Base-by-base conservation (phyloP, 345 rosid species). In the Citrus australasica region DNA sequence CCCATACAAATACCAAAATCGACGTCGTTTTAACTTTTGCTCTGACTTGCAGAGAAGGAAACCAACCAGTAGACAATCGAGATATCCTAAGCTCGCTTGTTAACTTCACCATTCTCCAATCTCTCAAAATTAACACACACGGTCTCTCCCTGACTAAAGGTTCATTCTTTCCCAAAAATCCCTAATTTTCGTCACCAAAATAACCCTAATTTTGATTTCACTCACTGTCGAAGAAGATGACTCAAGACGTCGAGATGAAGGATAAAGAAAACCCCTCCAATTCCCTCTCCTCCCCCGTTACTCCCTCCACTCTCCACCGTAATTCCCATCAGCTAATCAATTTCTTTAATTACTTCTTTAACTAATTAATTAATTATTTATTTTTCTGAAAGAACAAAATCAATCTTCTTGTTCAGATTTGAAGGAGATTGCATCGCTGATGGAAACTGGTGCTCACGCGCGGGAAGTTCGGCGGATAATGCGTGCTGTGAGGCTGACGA, bases 351-450 rank as follows among this genome's bases (percentile, higher is more conserved):
- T 65, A 17, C 55, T 4, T 16, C 9, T 48, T 19, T 27, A 21
- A 13, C 28, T 19, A 48, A 28, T n/a, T 46, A 32, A 32, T 32
- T 32, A 21, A 3, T 25, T 2, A 7, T 7, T 25, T 46, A 14
- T 0, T n/a, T 21, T 62, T 24, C 1, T 8, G 2, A 46, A 13
- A 11, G 51, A 13, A 13, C 17, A 17, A 53, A 16, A 17, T 53
- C 5, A 17, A n/a, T 33, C 7, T 13, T 77, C 7, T 53, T 35
- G 14, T 73, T 53, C 67, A 87, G 92, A 81, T 85, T 87, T 89
- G 92, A 89, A 89, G 85, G 92, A 89, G 85, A 89, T 87, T 76
- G 92, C 88, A 5, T 81, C 87, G 22, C 74, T 89, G 77, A 85
- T 89, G 40, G 90, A 89, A 81, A 84, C 86, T 0, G 92, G 87